phyloP scores from a whole-genome alignment of 2,329 filamentous ascomycete genomes.

The Tolypocladium inflatum region DNA sequence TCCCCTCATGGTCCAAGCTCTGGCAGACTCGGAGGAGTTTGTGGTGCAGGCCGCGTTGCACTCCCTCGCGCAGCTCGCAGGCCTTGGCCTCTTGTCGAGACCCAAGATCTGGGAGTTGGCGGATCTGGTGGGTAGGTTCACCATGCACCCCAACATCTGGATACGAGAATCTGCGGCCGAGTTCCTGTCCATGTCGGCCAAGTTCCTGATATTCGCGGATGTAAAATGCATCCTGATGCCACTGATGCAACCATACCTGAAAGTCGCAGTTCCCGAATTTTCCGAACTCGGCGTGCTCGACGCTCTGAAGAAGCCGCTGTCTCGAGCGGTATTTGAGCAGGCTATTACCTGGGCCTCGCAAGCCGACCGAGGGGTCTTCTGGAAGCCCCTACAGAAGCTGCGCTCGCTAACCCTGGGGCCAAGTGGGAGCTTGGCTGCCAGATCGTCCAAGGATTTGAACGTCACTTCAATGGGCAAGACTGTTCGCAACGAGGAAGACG shows the following conservation, averaged over 20 bases:
- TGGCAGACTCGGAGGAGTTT: conserved; percentile 88
- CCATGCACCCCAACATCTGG: conserved; percentile 92
- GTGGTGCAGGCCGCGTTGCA: conserved; percentile 87
- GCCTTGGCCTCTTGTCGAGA: conserved; percentile 77
- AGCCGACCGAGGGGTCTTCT: conserved; percentile 74
- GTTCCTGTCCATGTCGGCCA: conserved; percentile 70
- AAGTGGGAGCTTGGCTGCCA: conserved; percentile 39
- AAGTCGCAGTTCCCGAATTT: conserved; percentile 57
- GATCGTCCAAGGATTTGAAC: conserved; percentile 47
- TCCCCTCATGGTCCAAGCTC: conserved; percentile 88
- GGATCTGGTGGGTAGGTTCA: conserved; percentile 72
- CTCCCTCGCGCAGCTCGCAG: conserved; percentile 79
- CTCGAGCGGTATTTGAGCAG: conserved; percentile 74
- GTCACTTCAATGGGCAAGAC: conserved; percentile 51
- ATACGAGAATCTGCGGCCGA: conserved; percentile 82
- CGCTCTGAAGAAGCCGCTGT: conserved; percentile 70
- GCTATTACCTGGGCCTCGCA: conserved; percentile 79
- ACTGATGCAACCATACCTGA: conserved; percentile 72
- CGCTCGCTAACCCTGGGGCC: conserved; percentile 55
- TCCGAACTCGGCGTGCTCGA: conserved; percentile 70
- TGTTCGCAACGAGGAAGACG: conserved; percentile 81
- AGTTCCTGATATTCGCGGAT: conserved; percentile 63
- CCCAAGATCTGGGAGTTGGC: conserved; percentile 81
- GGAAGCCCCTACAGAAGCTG: conserved; percentile 66
- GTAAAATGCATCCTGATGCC: conserved; percentile 75